Base-by-base conservation (phyloP, 257 asterid species). In the Jasminum sambac region DNA sequence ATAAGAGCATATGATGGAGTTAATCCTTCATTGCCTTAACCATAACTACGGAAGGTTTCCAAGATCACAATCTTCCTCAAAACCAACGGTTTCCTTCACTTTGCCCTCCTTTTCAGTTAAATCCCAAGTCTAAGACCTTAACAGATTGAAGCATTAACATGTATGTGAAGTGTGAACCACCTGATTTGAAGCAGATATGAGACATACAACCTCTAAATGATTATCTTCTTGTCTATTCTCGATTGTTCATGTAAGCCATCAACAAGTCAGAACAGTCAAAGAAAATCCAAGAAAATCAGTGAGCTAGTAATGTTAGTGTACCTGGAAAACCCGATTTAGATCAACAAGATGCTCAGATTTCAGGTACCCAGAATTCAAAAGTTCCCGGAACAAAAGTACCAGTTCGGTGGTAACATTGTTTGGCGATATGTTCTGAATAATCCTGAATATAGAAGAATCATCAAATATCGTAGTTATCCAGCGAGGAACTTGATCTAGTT, bases 271-370 rank as follows among this genome's bases (percentile, higher is more conserved):
- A 9, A 11, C 16, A 66, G 58, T 24, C 0, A 66, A 67, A 3
- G 16, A 23, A 48, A 59, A 57, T 42, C 4, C 58, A 25, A 39
- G 30, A 21, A 64, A 5, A 52, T 37, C 63, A 30, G 30, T 23
- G 72, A 59, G 48, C 19, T 55, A 52, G 39, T 25, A 46, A 59
- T 38, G 70, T 62, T 67, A 16, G 23, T 36, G 73, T 68, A 91
- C 99, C 97, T 94, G 97, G 81, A 91, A 89, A 58, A 84, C 77
- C 63, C 85, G 76, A 80, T 84, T 86, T 25, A 94, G 81, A 62
- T 81, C 76, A 55, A 87, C 68, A 72, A 88, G 64, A 58, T 86
- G 95, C 59, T 90, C 83, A 59, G 89, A 71, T 63, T 72, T 91
- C 69, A 91, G 84, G 78, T 64, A 86, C 63, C 96, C 93, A n/a